Percentiles rank a stretch among this genome's conserved stretches.
phyloP scores from a whole-genome alignment of 345 rosid species.

The Cardamine resedifolia region DNA sequence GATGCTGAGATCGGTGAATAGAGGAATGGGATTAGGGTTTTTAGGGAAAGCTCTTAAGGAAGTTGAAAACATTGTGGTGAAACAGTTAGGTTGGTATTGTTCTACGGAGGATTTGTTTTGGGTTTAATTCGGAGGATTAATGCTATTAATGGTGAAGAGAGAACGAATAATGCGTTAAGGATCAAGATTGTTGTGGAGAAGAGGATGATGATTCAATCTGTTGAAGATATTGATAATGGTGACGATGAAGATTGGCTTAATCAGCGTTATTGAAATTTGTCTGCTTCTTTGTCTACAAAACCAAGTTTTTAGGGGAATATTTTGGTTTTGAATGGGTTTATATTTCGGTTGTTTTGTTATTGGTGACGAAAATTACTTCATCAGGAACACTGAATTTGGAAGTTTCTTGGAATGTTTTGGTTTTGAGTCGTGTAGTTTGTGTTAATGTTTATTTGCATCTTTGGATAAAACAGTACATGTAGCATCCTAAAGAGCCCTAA shows the following conservation, averaged over 20 bases:
- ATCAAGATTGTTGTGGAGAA: neutral
- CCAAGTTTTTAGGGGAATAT: neutral
- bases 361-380: no score
- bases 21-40: neutral
- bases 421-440: no score
- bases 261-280: neutral
- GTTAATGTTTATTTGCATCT: no score
- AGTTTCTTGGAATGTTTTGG: no score
- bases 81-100: slow-evolving; percentile 4
- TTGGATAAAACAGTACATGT: no score
- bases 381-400: no score
- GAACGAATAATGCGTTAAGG: neutral
- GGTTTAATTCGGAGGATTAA: slow-evolving; percentile 4
- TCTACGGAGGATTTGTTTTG: neutral
- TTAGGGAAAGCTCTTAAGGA: neutral
- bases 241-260: neutral
- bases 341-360: neutral
- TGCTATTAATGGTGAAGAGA: neutral
- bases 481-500: no score
- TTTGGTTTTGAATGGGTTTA: neutral
- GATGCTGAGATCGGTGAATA: slow-evolving; percentile 7
- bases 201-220: neutral
- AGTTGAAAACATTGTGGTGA: neutral
- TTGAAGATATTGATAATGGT: neutral
- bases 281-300: neutral